Percentiles rank a stretch among this genome's conserved stretches.
These are phyloP conservation scores for Dipodascus albidus DNA, from an alignment of 805 yeast species.

Conservation along the genomic window DNA sequence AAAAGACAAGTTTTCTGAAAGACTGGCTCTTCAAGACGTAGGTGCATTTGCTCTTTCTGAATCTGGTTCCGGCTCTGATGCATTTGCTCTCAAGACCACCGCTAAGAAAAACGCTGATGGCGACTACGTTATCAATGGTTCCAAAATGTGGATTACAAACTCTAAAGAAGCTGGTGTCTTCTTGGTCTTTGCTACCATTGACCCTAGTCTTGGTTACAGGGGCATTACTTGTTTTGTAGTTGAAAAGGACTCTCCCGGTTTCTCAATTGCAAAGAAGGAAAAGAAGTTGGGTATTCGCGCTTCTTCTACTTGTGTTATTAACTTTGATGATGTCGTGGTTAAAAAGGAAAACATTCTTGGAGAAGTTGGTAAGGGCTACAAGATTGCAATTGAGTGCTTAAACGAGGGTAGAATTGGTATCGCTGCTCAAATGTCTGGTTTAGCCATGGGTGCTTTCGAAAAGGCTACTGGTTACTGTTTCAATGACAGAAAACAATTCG, in stretches of 20 bases:
- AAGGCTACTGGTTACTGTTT: constrained; percentile 28
- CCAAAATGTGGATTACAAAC: constrained; percentile 37
- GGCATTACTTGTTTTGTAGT: constrained; percentile 35
- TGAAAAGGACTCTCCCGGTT: constrained; percentile 29
- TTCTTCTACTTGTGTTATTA: constrained; percentile 31
- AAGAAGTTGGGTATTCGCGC: constrained; percentile 34
- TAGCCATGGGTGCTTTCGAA: constrained; percentile 34
- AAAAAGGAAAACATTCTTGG: constrained; percentile 33
- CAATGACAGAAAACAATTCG: constrained; percentile 33
- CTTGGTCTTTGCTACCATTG: constrained; percentile 31
- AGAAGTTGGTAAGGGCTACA: constrained; percentile 34
- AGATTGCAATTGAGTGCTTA: constrained; percentile 32
- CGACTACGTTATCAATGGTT: constrained; percentile 29
- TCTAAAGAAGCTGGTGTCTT: constrained; percentile 33
- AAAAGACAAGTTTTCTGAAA: constrained; percentile 30
- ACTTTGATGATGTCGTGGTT: constrained; percentile 30
- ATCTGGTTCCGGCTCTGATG: constrained; percentile 32
- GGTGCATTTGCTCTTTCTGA: constrained; percentile 33
- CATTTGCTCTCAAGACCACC: constrained; percentile 30
- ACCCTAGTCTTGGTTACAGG: constrained; percentile 31
- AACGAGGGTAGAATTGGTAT: constrained; percentile 37
- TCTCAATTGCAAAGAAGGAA: constrained; percentile 33
- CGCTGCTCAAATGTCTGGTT: constrained; percentile 35
- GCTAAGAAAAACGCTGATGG: constrained; percentile 30
- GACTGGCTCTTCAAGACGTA: constrained; percentile 24